These are phyloP conservation scores for Rhytidiadelphus loreus DNA, from an alignment of 225 moss, liverwort and hornwort species.

Conservation along the genomic window DNA sequence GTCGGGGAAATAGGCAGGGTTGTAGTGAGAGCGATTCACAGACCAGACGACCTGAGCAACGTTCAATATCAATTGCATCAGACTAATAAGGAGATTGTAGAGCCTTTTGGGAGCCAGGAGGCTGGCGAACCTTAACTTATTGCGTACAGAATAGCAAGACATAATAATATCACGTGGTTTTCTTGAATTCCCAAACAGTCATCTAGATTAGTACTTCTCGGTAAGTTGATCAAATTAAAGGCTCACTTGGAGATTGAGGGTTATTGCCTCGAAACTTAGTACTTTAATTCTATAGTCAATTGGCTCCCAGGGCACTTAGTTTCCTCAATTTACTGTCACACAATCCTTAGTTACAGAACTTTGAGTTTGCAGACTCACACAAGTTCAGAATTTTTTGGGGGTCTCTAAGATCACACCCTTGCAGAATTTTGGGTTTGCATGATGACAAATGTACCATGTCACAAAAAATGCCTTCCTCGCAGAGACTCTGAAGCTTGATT, in stretches of 20 bases:
- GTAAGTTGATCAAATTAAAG: not conserved
- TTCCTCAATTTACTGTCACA: not conserved
- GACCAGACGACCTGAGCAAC: not conserved
- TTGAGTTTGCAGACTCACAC: not conserved
- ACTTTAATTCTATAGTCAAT: not conserved
- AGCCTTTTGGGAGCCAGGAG: not conserved
- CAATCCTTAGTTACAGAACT: not conserved
- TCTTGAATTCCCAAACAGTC: not conserved
- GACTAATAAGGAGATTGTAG: not conserved
- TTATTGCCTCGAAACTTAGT: not conserved
- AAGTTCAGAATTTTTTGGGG: not conserved
- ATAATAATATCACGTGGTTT: not conserved
- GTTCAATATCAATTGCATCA: not conserved
- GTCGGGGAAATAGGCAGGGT: conserved; percentile 6
- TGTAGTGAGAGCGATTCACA: not conserved
- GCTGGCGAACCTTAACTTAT: not conserved
- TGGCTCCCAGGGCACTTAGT: not conserved
- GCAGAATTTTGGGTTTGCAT: not conserved
- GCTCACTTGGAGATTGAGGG: too few species aligned
- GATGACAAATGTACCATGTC: not conserved
- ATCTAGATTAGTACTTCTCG: not conserved
- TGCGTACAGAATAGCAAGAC: not conserved
- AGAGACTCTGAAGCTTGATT: not conserved
- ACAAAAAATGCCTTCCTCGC: not conserved
- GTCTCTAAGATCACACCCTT: not conserved